phyloP scores from a whole-genome alignment of 768 basidiomycete genomes.

The Mycena amicta region DNA sequence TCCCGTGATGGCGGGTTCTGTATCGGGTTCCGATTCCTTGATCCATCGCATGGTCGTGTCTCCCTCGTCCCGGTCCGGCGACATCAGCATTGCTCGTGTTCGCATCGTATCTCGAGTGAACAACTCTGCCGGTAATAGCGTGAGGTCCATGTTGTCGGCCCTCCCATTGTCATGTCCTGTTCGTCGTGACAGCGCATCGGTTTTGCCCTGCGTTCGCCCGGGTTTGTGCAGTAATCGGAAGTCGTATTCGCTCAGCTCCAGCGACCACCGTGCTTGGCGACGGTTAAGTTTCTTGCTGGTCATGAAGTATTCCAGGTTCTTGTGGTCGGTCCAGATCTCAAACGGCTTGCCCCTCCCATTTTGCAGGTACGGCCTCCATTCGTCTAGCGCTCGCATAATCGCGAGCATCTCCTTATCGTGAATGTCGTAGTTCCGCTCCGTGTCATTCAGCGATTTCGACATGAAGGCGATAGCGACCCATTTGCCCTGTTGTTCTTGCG shows the following conservation, averaged over 20 bases:
- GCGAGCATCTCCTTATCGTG: constrained; percentile 52
- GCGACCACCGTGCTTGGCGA: constrained; percentile 37
- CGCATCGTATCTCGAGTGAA: too few species aligned
- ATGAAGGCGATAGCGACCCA: constrained; percentile 40
- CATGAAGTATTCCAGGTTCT: constrained; percentile 23
- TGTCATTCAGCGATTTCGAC: constrained; percentile 26
- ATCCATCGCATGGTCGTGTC: too few species aligned
- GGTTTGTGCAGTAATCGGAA: constrained; percentile 25
- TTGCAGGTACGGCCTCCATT: constrained; percentile 25
- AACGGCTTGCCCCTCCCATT: neutral
- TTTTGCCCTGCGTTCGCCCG: constrained; percentile 5
- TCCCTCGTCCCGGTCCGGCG: too few species aligned
- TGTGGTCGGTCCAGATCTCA: constrained; percentile 22
- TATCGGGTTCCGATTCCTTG: too few species aligned
- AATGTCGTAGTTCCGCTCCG: too few species aligned
- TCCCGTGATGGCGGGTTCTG: neutral
- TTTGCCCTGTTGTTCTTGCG: too few species aligned
- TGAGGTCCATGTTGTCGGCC: neutral
- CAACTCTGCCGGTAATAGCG: neutral
- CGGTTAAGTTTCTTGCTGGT: constrained; percentile 1
- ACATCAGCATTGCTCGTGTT: too few species aligned
- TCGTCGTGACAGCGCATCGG: constrained; percentile 9
- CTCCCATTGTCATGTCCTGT: neutral
- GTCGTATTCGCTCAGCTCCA: constrained; percentile 28
- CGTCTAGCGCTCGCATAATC: constrained; percentile 38